Percentiles rank a stretch among this genome's conserved stretches.
phyloP scores from a whole-genome alignment of 2,329 filamentous ascomycete genomes.

The Colletotrichum sp. region DNA sequence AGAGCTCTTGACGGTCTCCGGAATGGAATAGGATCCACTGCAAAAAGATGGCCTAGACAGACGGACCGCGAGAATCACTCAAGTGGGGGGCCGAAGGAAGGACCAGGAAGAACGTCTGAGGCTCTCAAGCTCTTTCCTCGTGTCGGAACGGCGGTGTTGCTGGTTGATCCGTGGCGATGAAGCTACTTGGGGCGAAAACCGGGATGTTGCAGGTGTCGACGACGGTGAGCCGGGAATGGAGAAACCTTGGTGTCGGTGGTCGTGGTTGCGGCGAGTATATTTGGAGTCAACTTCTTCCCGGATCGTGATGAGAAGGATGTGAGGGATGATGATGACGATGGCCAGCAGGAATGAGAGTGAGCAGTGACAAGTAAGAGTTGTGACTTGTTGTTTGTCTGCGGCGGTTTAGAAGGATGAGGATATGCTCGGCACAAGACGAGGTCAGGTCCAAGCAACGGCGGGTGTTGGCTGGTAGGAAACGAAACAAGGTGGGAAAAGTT shows the following conservation, averaged over 20 bases:
- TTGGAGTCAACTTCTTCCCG: not conserved
- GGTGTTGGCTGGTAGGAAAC: slow-evolving; percentile 6
- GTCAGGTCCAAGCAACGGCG: not conserved
- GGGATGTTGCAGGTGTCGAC: slow-evolving; percentile 15
- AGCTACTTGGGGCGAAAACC: slow-evolving; percentile 6
- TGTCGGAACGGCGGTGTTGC: not conserved
- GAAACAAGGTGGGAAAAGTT: slow-evolving; percentile 17
- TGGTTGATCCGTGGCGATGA: slow-evolving; percentile 4
- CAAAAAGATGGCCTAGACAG: slow-evolving; percentile 14
- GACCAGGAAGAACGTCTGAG: slow-evolving; percentile 15
- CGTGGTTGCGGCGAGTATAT: not conserved
- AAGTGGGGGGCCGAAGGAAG: slow-evolving; percentile 21
- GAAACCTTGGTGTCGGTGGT: slow-evolving; percentile 12
- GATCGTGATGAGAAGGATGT: not conserved
- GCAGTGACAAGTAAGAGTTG: not conserved
- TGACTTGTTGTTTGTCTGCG: not conserved
- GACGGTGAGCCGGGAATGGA: slow-evolving; percentile 19
- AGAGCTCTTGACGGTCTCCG: slow-evolving; percentile 20
- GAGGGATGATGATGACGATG: not conserved
- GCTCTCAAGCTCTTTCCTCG: slow-evolving; percentile 1
- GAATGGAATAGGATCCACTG: slow-evolving; percentile 17
- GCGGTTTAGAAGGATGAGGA: not conserved
- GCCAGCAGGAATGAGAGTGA: not conserved
- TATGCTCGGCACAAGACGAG: slow-evolving; percentile 5
- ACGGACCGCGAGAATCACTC: slow-evolving; percentile 22